Percentiles rank a stretch among this genome's conserved stretches.
Evolutionary conservation across 2,329 filamentous ascomycete genomes (phyloP).

Genomic region (Fusarium devonianum): DNA sequence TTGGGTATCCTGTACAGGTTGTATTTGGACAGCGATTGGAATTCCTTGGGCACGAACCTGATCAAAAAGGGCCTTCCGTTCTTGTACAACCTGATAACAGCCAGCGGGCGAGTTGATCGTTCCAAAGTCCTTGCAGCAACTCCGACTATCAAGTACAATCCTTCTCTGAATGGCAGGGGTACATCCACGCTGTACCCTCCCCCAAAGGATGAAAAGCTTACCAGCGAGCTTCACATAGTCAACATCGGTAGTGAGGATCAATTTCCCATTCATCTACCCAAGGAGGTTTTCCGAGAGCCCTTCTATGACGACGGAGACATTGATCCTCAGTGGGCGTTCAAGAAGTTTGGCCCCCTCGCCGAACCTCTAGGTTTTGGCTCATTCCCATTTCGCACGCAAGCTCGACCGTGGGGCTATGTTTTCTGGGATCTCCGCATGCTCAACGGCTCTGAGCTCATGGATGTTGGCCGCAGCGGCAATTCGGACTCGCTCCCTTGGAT

Average conservation of each 20-base stretch:
- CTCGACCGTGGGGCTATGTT: conserved; percentile 7
- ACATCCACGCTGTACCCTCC: no score
- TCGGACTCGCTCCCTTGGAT: background rate
- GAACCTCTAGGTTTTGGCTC: background rate
- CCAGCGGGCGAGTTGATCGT: no score
- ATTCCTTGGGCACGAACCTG: no score
- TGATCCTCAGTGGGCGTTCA: conserved; percentile 8
- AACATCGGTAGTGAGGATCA: background rate
- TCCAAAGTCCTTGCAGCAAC: no score
- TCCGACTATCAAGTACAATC: no score
- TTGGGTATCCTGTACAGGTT: no score
- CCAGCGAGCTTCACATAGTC: background rate
- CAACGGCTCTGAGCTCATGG: background rate
- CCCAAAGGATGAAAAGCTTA: background rate
- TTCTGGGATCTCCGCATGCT: conserved; percentile 26
- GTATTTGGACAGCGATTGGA: no score
- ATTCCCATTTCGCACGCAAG: background rate
- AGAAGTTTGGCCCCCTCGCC: background rate
- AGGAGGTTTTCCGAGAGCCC: conserved; percentile 5
- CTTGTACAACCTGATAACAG: no score
- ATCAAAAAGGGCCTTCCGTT: no score
- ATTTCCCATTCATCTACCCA: background rate
- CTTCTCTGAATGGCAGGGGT: no score
- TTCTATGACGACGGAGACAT: conserved; percentile 14
- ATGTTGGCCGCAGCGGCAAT: background rate